Evolutionary conservation across 2,329 filamentous ascomycete species (phyloP).

Genomic region (Phialocephala subalpina): DNA sequence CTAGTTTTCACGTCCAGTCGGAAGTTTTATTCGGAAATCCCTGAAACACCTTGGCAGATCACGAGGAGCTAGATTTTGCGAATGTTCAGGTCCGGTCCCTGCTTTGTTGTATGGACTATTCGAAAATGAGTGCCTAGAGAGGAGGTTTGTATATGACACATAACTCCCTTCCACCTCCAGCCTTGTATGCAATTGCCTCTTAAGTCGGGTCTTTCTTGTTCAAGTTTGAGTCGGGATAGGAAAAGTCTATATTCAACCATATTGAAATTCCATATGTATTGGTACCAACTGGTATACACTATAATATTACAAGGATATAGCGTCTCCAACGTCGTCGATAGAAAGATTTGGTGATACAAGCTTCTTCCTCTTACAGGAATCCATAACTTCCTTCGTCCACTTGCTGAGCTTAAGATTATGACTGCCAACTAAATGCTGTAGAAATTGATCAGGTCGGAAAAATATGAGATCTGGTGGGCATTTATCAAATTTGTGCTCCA

Average conservation of each 20-base stretch:
- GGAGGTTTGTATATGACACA: too few species aligned
- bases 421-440: neutral
- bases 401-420: conserved; percentile 8
- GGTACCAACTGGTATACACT: neutral
- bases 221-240: too few species aligned
- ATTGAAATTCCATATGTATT: neutral
- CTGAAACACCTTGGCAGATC: too few species aligned
- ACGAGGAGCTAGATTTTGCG: too few species aligned
- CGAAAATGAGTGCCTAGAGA: too few species aligned
- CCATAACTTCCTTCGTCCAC: conserved; percentile 10
- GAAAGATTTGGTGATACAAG: neutral
- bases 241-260: neutral
- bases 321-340: neutral
- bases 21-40: too few species aligned
- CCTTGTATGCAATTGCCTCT: too few species aligned
- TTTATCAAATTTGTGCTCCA: neutral
- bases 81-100: too few species aligned
- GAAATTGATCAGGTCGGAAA: conserved; percentile 4
- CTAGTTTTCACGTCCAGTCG: too few species aligned
- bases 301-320: neutral
- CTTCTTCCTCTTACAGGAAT: neutral
- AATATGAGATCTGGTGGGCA: neutral
- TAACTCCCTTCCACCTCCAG: too few species aligned
- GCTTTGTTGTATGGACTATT: too few species aligned
- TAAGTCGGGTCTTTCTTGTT: too few species aligned